Percentiles rank a stretch among this genome's conserved stretches.
Evolutionary conservation across 2,329 filamentous ascomycete genomes (phyloP).

Genomic region (Alternaria metachromatica): DNA sequence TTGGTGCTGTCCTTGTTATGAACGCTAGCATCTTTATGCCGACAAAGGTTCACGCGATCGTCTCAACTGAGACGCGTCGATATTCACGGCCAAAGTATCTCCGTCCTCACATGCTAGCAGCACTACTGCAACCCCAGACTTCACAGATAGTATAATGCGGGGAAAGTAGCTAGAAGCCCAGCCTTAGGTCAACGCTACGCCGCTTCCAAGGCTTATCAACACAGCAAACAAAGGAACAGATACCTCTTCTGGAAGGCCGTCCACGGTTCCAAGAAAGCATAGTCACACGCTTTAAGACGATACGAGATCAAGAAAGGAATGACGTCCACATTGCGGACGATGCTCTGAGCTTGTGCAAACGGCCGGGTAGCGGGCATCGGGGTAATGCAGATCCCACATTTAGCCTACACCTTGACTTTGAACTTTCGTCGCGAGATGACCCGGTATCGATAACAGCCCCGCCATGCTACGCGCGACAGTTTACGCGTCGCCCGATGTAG

Average conservation of each 20-base stretch:
- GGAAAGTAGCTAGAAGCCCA: neutral
- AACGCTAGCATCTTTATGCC: neutral
- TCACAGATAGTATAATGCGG: neutral
- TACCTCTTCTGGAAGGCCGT: conserved; percentile 5
- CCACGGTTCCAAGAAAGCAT: neutral
- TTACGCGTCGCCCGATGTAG: neutral
- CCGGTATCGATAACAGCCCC: conserved; percentile 27
- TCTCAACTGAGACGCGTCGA: neutral
- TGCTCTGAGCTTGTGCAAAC: conserved; percentile 2
- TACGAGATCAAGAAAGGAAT: neutral
- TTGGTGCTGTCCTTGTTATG: neutral
- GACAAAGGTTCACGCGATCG: neutral
- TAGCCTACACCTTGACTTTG: conserved; percentile 12
- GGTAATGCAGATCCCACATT: conserved; percentile 31
- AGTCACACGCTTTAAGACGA: neutral
- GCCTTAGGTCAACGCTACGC: neutral
- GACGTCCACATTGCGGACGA: conserved; percentile 6
- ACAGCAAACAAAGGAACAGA: neutral
- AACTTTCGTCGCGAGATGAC: conserved; percentile 21
- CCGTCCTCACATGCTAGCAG: neutral
- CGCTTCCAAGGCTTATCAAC: neutral
- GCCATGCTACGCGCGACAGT: conserved; percentile 6
- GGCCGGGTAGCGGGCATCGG: conserved; percentile 32
- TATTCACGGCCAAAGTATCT: neutral
- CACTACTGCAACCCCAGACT: neutral